phyloP scores from a whole-genome alignment of 208 protist species.

The Acanthamoeba sp. region DNA sequence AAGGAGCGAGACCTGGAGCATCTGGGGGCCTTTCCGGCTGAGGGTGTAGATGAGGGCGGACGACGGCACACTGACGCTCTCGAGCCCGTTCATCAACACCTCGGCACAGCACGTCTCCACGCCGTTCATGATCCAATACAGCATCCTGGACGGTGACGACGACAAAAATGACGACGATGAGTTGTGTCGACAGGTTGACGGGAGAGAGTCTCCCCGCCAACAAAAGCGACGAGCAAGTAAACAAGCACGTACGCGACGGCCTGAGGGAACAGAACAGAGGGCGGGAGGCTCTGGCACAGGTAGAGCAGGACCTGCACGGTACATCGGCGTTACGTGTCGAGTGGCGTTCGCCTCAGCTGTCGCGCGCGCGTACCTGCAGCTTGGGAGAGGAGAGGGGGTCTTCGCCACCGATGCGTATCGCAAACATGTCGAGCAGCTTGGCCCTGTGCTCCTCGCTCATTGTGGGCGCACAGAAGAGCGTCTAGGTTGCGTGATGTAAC shows the following conservation, averaged over 20 bases:
- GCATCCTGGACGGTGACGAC: not conserved
- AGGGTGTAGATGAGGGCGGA: not conserved
- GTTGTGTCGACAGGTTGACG: not conserved
- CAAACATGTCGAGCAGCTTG: constrained; percentile 20
- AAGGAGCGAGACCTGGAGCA: not conserved
- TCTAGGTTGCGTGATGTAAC: not conserved
- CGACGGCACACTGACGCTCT: not conserved
- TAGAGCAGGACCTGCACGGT: not conserved
- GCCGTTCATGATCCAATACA: constrained; percentile 21
- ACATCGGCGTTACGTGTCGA: too few species aligned
- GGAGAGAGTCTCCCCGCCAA: too few species aligned
- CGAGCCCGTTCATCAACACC: not conserved
- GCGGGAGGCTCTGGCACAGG: not conserved
- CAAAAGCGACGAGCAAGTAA: too few species aligned
- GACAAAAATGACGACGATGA: not conserved
- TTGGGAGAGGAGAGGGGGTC: constrained; percentile 2
- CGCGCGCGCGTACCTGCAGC: not conserved
- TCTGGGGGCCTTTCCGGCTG: not conserved
- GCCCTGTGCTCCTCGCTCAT: constrained; percentile 9
- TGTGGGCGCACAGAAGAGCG: not conserved
- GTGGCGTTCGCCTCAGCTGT: too few species aligned
- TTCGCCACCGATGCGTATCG: not conserved
- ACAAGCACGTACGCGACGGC: not conserved
- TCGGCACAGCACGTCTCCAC: constrained; percentile 16
- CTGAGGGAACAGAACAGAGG: constrained; percentile 15